phyloP scores from a whole-genome alignment of 305 asterid genomes.

The Fraxinus greggii region DNA sequence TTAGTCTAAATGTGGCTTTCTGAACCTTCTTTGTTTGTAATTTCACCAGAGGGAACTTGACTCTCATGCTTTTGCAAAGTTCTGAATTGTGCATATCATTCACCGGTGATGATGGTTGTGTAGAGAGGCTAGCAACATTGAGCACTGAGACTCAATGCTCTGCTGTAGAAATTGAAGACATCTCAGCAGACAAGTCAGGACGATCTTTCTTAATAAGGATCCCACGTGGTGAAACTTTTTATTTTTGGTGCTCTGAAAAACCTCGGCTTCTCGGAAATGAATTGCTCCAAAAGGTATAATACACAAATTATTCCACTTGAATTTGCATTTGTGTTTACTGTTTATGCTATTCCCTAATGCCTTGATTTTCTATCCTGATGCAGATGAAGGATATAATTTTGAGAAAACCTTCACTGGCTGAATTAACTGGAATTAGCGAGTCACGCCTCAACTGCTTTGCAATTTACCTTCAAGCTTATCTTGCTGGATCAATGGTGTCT shows the following conservation, averaged over 20 bases:
- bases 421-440: constrained; percentile 77
- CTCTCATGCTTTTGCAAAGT: constrained; percentile 75
- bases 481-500: constrained; percentile 54
- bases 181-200: constrained; percentile 71
- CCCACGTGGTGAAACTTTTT: constrained; percentile 40
- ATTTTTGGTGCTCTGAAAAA: constrained; percentile 88
- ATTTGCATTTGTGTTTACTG: not conserved
- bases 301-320: not conserved
- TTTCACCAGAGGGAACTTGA: constrained; percentile 77
- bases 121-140: constrained; percentile 63
- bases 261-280: constrained; percentile 69
- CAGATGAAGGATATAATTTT: constrained; percentile 80
- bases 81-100: constrained; percentile 79
- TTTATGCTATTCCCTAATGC: constrained; percentile 15
- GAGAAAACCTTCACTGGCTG: constrained; percentile 73
- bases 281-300: constrained; percentile 67
- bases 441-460: constrained; percentile 76
- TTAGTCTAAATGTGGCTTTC: constrained; percentile 21
- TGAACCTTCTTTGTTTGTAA: constrained; percentile 21
- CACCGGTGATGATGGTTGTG: constrained; percentile 77
- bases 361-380: constrained; percentile 18
- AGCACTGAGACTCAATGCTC: constrained; percentile 38
- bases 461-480: constrained; percentile 73
- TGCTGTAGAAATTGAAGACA: constrained; percentile 53
- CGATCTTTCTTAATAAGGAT: constrained; percentile 65